These are phyloP conservation scores for Thozetella sp. DNA, from an alignment of 495 filamentous ascomycete species.

Conservation along the genomic window DNA sequence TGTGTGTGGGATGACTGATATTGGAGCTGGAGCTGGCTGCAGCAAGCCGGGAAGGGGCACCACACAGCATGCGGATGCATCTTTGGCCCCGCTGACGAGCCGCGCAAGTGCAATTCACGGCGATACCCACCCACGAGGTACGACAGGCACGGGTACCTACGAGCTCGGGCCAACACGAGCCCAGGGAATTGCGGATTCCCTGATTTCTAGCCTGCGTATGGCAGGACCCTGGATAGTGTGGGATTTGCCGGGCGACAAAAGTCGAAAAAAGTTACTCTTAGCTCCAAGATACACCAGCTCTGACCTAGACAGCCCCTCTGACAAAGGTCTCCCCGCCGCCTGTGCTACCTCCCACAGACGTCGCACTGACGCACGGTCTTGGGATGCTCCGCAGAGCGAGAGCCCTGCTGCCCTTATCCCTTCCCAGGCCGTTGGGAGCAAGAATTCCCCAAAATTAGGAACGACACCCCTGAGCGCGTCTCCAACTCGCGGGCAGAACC, in stretches of 20 bases:
- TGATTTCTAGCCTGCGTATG: too few relatives aligned
- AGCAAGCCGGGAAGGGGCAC: neutral
- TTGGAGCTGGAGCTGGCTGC: neutral
- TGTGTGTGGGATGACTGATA: neutral
- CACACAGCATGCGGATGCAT: neutral
- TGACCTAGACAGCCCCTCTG: neutral
- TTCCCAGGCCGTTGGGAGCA: neutral
- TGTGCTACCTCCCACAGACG: neutral
- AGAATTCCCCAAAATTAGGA: constrained; percentile 2
- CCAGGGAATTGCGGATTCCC: too few relatives aligned
- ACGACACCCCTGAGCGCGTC: neutral
- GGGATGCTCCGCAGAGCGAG: too few relatives aligned
- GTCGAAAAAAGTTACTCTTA: neutral
- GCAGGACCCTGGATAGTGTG: too few relatives aligned
- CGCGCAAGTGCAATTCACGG: neutral
- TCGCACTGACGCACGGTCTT: too few relatives aligned
- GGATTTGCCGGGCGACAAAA: too few relatives aligned
- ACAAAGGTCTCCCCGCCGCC: neutral
- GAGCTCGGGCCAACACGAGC: neutral
- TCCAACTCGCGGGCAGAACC: neutral
- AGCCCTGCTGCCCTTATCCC: too few relatives aligned
- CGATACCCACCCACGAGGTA: too few relatives aligned
- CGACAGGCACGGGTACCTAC: too few relatives aligned
- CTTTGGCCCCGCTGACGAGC: neutral
- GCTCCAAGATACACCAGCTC: neutral